Conservation (phyloP, 2,329 filamentous ascomycete species). For the Aspergillus versicolor region DNA sequence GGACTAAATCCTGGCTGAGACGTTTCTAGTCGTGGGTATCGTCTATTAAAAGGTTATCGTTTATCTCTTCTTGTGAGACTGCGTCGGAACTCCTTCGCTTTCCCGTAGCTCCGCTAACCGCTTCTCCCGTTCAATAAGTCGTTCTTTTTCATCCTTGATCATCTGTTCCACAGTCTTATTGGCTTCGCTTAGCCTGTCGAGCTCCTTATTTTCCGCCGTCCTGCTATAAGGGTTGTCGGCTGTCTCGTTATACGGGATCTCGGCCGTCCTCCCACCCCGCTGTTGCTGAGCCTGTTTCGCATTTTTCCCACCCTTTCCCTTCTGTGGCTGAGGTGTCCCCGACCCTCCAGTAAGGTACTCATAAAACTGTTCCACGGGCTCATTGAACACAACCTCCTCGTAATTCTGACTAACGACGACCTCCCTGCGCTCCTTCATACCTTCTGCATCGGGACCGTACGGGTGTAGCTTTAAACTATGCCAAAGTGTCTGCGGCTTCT, state of each 20-base stretch:
- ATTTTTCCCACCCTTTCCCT: slow-evolving; percentile 60
- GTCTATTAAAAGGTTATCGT: not conserved
- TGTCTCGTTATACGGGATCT: slow-evolving; percentile 68
- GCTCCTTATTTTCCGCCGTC: slow-evolving; percentile 68
- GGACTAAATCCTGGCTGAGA: no score
- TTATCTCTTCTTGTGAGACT: slow-evolving; percentile 44
- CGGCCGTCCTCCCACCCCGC: slow-evolving; percentile 65
- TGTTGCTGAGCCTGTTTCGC: slow-evolving; percentile 46
- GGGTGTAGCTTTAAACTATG: slow-evolving; percentile 90
- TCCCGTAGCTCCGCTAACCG: slow-evolving; percentile 54
- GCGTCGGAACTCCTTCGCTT: slow-evolving; percentile 41
- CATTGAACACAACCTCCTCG: slow-evolving; percentile 96
- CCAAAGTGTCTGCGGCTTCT: slow-evolving; percentile 95
- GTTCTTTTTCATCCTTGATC: slow-evolving; percentile 64
- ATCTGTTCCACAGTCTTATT: slow-evolving; percentile 58
- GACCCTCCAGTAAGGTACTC: slow-evolving; percentile 77
- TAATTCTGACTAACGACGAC: slow-evolving; percentile 78
- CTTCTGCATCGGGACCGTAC: slow-evolving; percentile 76
- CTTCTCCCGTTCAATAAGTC: slow-evolving; percentile 61
- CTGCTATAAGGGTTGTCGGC: slow-evolving; percentile 71
- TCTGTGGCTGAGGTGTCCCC: slow-evolving; percentile 43
- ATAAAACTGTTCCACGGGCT: slow-evolving; percentile 90
- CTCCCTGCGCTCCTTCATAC: slow-evolving; percentile 62
- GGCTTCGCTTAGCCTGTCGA: slow-evolving; percentile 63
- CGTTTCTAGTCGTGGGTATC: no score